A percentile compares a stretch with the other conserved stretches of the same genome.
These are phyloP conservation scores for Ophiocordyceps camponoti-floridani DNA, from an alignment of 2,329 filamentous ascomycete species.

Conservation along the genomic window DNA sequence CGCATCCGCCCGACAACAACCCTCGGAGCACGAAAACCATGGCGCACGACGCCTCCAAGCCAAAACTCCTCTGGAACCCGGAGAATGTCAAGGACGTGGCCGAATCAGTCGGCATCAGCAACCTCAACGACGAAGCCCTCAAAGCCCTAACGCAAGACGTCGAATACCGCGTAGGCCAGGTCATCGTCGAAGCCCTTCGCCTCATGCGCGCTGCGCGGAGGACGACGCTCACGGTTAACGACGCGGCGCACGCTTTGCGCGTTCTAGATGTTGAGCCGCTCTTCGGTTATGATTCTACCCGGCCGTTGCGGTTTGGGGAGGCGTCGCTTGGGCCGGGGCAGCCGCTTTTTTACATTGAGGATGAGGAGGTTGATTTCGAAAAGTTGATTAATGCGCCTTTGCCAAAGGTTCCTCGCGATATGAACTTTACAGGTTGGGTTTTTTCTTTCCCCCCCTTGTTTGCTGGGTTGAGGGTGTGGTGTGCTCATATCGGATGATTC, in stretches of 20 bases:
- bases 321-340: slow-evolving; percentile 86
- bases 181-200: slow-evolving; percentile 83
- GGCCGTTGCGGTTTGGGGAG: slow-evolving; percentile 80
- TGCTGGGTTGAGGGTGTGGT: slow-evolving; percentile 3
- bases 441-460: background rate
- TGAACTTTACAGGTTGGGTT: slow-evolving; percentile 65
- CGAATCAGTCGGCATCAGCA: slow-evolving; percentile 78
- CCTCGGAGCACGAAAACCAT: no score
- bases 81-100: slow-evolving; percentile 94
- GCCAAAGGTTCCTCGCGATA: slow-evolving; percentile 85
- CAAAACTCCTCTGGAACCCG: slow-evolving; percentile 69
- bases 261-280: slow-evolving; percentile 86
- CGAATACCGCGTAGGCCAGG: slow-evolving; percentile 85
- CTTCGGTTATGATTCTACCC: slow-evolving; percentile 87
- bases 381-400: slow-evolving; percentile 94
- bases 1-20: no score
- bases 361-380: slow-evolving; percentile 97
- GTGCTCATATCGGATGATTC: background rate
- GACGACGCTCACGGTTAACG: slow-evolving; percentile 74
- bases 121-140: slow-evolving; percentile 68
- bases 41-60: slow-evolving; percentile 23
- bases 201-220: slow-evolving; percentile 88
- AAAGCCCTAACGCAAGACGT: slow-evolving; percentile 83
- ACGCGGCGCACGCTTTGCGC: slow-evolving; percentile 70
- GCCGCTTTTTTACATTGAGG: slow-evolving; percentile 90